phyloP scores from a whole-genome alignment of 1,139 yeast species.

The Protomyces inouyei region DNA sequence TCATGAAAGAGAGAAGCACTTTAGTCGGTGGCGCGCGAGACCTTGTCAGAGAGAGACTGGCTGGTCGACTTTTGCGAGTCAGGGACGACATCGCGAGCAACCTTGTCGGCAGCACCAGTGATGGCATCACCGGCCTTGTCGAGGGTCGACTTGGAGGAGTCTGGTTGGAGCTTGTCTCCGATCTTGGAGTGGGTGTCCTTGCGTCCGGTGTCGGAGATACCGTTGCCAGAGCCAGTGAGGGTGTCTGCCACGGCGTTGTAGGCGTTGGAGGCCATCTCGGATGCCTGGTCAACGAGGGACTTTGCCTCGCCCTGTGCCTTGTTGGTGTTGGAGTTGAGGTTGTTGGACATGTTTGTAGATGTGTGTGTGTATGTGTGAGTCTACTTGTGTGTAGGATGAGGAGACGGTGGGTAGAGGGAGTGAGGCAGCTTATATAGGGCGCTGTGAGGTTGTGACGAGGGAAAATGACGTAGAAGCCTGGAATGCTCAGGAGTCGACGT shows the following conservation, averaged over 20 bases:
- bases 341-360: background rate
- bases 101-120: constrained; percentile 21
- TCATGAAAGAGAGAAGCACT: background rate
- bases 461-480: too few species aligned
- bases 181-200: constrained; percentile 8
- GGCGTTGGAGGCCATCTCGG: background rate
- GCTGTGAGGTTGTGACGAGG: background rate
- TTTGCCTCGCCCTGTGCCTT: background rate
- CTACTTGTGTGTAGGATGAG: background rate
- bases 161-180: constrained; percentile 15
- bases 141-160: constrained; percentile 19
- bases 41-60: constrained; percentile 15
- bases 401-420: background rate
- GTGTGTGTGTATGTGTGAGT: background rate
- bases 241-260: constrained; percentile 3
- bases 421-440: background rate
- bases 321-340: background rate
- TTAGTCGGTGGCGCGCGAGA: constrained; percentile 6
- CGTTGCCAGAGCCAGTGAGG: background rate
- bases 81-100: constrained; percentile 10
- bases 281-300: constrained; percentile 1
- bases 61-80: constrained; percentile 16
- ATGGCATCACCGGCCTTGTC: constrained; percentile 20
- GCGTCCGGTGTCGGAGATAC: constrained; percentile 22
- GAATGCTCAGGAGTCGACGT: too few species aligned